Evolutionary conservation across 139 green algal genomes (phyloP).

Genomic region (Eudorina sp.): DNA sequence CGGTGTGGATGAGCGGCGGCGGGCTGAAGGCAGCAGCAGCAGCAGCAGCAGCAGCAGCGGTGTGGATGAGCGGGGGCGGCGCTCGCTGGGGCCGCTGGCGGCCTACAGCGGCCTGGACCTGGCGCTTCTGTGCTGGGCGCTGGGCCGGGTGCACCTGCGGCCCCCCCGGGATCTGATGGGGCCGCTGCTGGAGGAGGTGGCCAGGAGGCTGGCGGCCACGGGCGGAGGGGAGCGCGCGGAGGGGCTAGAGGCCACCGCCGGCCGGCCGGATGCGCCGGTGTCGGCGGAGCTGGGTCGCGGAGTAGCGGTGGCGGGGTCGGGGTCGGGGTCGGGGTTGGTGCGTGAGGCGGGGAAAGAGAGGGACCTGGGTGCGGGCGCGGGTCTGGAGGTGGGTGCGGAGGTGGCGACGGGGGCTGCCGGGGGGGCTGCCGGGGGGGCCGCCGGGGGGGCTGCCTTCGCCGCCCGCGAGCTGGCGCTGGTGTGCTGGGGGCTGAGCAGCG

Average conservation of each 20-base stretch:
- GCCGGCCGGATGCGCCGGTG: no score
- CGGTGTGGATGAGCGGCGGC: no score
- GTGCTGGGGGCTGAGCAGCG: constrained; percentile 30
- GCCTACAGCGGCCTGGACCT: constrained; percentile 1
- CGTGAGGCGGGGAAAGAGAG: no score
- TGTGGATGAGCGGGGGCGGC: neutral
- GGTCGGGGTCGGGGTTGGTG: no score
- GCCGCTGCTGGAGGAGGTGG: constrained; percentile 7
- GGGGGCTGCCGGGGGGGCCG: neutral
- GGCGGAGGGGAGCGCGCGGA: no score
- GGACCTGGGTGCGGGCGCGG: no score
- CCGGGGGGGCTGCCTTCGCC: neutral
- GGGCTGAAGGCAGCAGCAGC: neutral
- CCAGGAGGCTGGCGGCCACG: neutral
- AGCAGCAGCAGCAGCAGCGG: neutral
- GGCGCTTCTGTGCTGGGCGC: constrained; percentile 12
- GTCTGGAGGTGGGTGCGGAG: no score
- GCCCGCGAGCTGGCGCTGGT: neutral
- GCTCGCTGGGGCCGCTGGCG: neutral
- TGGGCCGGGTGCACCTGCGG: constrained; percentile 8
- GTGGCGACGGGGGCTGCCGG: neutral
- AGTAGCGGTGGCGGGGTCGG: no score
- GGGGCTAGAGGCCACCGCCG: neutral
- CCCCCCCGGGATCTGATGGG: neutral
- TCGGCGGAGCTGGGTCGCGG: no score